Percentiles rank a stretch among this genome's conserved stretches.
Evolutionary conservation across 2,329 filamentous ascomycete genomes (phyloP).

Genomic region (Ophiosphaerella korrae): DNA sequence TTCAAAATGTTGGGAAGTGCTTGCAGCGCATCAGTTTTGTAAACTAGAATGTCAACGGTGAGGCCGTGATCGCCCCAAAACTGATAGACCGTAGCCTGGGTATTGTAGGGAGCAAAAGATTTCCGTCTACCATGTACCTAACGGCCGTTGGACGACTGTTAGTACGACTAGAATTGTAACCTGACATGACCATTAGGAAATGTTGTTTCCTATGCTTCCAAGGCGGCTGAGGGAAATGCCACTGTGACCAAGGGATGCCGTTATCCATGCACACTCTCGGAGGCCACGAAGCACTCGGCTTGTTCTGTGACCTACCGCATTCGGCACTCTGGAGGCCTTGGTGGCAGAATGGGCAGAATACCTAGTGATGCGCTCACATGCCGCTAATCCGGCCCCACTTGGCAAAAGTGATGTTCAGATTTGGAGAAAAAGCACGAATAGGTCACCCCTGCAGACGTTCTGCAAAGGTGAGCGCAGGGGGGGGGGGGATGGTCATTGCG

Average conservation of each 20-base stretch:
- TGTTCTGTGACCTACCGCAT: slow-evolving; percentile 6
- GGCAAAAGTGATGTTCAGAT: neutral
- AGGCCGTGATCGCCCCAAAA: neutral
- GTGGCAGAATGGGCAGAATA: slow-evolving; percentile 2
- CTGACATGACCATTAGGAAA: too few relatives aligned
- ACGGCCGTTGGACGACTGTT: too few relatives aligned
- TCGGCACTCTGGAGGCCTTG: neutral
- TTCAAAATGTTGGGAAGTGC: too few relatives aligned
- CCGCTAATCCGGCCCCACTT: neutral
- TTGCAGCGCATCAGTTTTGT: neutral
- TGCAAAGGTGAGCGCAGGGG: neutral
- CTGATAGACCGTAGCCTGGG: neutral
- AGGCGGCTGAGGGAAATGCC: too few relatives aligned
- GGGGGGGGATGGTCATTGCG: neutral
- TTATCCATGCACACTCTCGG: too few relatives aligned
- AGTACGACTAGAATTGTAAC: neutral
- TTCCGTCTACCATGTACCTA: too few relatives aligned
- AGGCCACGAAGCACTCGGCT: too few relatives aligned
- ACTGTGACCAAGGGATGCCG: too few relatives aligned
- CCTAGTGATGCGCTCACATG: slow-evolving; percentile 5
- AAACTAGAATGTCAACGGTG: neutral
- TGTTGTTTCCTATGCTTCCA: too few relatives aligned
- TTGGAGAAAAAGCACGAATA: neutral
- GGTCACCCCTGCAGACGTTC: neutral
- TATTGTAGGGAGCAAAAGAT: too few relatives aligned